These are phyloP conservation scores for Triticum urartu DNA, from an alignment of 176 grass and related monocot species.

Conservation along the genomic window DNA sequence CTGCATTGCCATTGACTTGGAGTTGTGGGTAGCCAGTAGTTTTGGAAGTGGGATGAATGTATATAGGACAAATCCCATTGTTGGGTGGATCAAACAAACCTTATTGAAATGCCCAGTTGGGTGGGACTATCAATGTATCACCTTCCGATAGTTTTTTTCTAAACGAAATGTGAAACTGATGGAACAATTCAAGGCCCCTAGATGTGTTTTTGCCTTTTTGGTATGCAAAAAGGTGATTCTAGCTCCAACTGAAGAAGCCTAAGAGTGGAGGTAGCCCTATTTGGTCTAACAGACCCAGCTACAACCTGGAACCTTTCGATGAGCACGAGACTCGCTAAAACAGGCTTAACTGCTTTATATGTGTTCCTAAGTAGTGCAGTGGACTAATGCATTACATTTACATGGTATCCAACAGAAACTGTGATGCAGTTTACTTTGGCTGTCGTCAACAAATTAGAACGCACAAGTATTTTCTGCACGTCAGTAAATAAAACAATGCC, in stretches of 20 bases:
- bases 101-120: neutral
- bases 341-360: neutral
- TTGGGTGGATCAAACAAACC: neutral
- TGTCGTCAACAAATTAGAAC: neutral
- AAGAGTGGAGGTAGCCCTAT: neutral
- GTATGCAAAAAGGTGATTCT: conserved; percentile 6
- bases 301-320: neutral
- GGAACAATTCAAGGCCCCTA: neutral
- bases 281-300: neutral
- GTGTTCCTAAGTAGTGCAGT: neutral
- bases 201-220: neutral
- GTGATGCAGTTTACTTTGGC: conserved; percentile 10
- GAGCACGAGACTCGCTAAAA: neutral
- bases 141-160: neutral
- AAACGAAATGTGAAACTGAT: neutral
- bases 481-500: neutral
- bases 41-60: neutral
- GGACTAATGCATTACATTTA: neutral
- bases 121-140: neutral
- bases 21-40: neutral
- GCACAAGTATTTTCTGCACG: neutral
- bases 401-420: neutral
- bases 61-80: neutral
- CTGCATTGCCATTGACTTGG: neutral
- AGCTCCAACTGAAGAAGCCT: conserved; percentile 10